Percentiles rank a stretch among this genome's conserved stretches.
Evolutionary conservation across 306 rosid species (phyloP).

Genomic region (Inga laurina): DNA sequence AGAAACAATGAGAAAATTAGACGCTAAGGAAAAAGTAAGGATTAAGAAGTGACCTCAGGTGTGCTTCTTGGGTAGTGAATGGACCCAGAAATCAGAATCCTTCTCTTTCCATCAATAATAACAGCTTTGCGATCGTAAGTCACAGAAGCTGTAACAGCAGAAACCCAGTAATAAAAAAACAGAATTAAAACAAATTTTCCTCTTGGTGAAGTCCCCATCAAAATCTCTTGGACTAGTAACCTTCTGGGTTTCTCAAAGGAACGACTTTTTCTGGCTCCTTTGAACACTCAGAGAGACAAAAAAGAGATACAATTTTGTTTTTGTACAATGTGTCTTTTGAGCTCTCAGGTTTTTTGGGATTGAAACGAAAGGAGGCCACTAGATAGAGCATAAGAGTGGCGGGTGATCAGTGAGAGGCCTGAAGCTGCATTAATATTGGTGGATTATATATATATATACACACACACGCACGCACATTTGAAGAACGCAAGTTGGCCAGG

Average conservation of each 20-base stretch:
- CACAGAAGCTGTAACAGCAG: conserved; percentile 58
- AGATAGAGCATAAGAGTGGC: neutral
- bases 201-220: conserved; percentile 37
- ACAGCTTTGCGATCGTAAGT: conserved; percentile 77
- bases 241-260: conserved; percentile 31
- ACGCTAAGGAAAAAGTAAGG: neutral
- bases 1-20: conserved; percentile 2
- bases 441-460: conserved; percentile 7
- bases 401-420: conserved; percentile 29
- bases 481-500: neutral
- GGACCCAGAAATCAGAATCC: conserved; percentile 87
- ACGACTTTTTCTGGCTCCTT: conserved; percentile 20
- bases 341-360: conserved; percentile 21
- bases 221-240: conserved; percentile 29
- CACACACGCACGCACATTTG: conserved; percentile 18
- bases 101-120: conserved; percentile 65
- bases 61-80: conserved; percentile 99
- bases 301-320: conserved; percentile 4
- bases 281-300: conserved; percentile 14
- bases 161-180: conserved; percentile 33
- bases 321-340: conserved; percentile 11
- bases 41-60: conserved; percentile 51
- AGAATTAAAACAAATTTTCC: conserved; percentile 13
- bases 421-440: conserved; percentile 24
- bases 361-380: conserved; percentile 13